These are phyloP conservation scores for Zarea fungicola DNA, from an alignment of 2,329 filamentous ascomycete genomes.

Conservation along the genomic window DNA sequence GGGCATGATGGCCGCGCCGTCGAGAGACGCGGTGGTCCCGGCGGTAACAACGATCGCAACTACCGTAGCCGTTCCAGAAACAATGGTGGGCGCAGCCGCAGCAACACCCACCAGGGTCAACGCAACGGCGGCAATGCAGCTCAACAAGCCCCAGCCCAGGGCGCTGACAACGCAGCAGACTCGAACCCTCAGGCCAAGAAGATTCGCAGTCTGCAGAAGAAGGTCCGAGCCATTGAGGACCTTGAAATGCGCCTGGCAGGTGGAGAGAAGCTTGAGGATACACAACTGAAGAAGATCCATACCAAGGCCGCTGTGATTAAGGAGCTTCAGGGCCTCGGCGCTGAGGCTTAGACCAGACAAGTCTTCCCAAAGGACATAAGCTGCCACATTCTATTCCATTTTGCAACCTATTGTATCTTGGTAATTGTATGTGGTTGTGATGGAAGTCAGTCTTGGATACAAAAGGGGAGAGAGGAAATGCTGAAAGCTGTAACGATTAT, in stretches of 20 bases:
- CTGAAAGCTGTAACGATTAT: background rate
- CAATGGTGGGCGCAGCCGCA: slow-evolving; percentile 44
- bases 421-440: no score
- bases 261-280: slow-evolving; percentile 96
- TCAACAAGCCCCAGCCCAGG: slow-evolving; percentile 22
- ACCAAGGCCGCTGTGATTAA: slow-evolving; percentile 80
- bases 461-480: background rate
- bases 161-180: slow-evolving; percentile 43
- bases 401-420: background rate
- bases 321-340: slow-evolving; percentile 63
- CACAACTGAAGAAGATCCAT: slow-evolving; percentile 95
- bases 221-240: slow-evolving; percentile 95
- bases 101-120: slow-evolving; percentile 42
- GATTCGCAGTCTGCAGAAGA: slow-evolving; percentile 87
- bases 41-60: slow-evolving; percentile 32
- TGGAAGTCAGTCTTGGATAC: slow-evolving; percentile 9
- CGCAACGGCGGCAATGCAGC: slow-evolving; percentile 21
- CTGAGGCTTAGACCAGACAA: slow-evolving; percentile 21
- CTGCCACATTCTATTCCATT: background rate
- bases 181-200: slow-evolving; percentile 86
- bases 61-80: slow-evolving; percentile 54
- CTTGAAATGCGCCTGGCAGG: slow-evolving; percentile 93
- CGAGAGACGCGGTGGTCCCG: slow-evolving; percentile 52
- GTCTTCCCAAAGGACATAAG: background rate
- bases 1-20: slow-evolving; percentile 56